These are phyloP conservation scores for Yarrowia sp. DNA, from an alignment of 805 yeast species.

Conservation along the genomic window DNA sequence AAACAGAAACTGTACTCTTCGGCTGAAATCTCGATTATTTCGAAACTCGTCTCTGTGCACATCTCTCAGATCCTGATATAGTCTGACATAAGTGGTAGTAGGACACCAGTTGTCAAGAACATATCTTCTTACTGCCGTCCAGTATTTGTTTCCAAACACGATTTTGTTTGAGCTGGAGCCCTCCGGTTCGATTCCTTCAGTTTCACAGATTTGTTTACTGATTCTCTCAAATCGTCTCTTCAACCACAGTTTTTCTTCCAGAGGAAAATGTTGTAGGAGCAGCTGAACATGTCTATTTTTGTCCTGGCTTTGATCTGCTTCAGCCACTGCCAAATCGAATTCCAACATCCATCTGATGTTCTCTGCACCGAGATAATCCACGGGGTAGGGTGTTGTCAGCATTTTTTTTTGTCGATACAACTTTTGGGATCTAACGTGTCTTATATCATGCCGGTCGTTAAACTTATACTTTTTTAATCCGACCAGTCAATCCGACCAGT, in stretches of 20 bases:
- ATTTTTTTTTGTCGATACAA: not conserved
- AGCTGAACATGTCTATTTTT: not conserved
- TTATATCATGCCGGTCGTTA: too few relatives aligned
- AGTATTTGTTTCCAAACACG: constrained; percentile 4
- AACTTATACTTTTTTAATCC: too few relatives aligned
- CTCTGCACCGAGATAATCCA: not conserved
- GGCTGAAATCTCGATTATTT: constrained; percentile 4
- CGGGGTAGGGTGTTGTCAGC: constrained; percentile 23
- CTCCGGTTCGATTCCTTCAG: not conserved
- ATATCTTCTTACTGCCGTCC: constrained; percentile 2
- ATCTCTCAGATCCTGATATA: constrained; percentile 8
- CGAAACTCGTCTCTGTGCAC: constrained; percentile 3
- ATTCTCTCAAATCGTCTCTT: not conserved
- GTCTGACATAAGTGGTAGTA: not conserved
- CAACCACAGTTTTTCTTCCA: constrained; percentile 17
- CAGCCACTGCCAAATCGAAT: not conserved
- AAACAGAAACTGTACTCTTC: not conserved
- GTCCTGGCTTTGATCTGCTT: not conserved
- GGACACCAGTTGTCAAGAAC: constrained; percentile 22
- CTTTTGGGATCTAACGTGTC: too few relatives aligned
- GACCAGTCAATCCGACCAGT: too few relatives aligned
- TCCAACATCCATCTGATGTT: constrained; percentile 21
- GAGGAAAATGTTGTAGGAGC: not conserved
- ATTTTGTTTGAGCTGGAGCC: constrained; percentile 18
- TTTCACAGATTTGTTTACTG: not conserved